Evolutionary conservation across 768 basidiomycete species (phyloP), one percentile per base, ranked within the genome.

Genomic region (Pleurotus djamor): DNA sequence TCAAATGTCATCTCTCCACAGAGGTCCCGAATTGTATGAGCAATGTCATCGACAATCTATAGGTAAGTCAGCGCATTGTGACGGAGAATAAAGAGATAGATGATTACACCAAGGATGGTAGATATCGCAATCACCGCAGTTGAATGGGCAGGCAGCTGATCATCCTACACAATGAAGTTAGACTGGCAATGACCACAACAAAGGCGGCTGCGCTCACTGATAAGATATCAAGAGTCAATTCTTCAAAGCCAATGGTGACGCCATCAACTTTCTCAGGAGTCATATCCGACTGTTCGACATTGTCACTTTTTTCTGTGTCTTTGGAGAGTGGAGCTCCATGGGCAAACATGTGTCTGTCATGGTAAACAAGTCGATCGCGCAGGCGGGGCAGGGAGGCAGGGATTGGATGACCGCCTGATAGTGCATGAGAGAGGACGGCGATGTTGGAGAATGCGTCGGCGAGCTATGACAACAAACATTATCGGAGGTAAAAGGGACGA

Each of bases 381-480:
- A 80, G 67, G 36, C 61, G 74, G 0, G 77, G 77, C 1, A 78
- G 66, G 10, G 74, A 73, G 0, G 75, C 70, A 14, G 77, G 77
- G 17, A 80, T 62, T 9, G 74, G 71, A 37, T 68, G 70, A 4
- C 72, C 75, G 2, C 68, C 67, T 48, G 68, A 67, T 10, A 80
- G 69, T 3, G 74, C 71, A 51, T 70, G 69, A 2, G 78, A 76
- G 0, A 78, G 65, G 50, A 78, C 74, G 13, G 75, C 68, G 33
- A 78, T 63, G 4, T 71, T 76, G n/a, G 74, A 69, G 59, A 80
- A 79, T 38, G 79, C 60, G 57, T 80, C 79, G 1, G 78, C 74
- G 13, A 80, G 69, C 79, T 80, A 47, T 58, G 41, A 35, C 41
- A 13, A 9, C 2, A 28, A 28, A 28, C 21, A 28, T 28, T 28